Conservation (phyloP, 352 stramenopile genomes). For the Globisporangium uncinulatum region DNA sequence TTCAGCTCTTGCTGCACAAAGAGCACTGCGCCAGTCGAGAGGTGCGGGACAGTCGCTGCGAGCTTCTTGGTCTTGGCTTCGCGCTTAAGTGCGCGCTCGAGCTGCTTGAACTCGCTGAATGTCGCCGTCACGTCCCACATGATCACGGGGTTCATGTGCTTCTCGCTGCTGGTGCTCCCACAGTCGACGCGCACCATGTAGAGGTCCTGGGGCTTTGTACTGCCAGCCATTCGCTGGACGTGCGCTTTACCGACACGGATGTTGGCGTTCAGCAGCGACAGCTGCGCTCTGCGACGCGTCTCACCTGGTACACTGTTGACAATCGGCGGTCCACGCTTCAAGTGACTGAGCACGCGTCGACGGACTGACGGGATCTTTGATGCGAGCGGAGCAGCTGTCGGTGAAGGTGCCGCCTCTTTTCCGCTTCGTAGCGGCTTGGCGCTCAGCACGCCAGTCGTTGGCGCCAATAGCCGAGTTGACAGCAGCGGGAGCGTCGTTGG, state of each 20-base stretch:
- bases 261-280: conserved; percentile 40
- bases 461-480: conserved; percentile 12
- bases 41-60: conserved; percentile 45
- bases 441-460: conserved; percentile 10
- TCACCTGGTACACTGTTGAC: conserved; percentile 57
- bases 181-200: conserved; percentile 81
- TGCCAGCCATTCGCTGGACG: conserved; percentile 25
- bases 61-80: conserved; percentile 59
- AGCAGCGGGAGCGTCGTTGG: conserved; percentile 25
- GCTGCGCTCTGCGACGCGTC: conserved; percentile 44
- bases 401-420: background rate
- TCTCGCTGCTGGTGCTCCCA: conserved; percentile 34
- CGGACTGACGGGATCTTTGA: conserved; percentile 20
- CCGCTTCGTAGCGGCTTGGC: conserved; percentile 2
- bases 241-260: conserved; percentile 80
- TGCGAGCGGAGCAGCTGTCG: background rate
- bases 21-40: conserved; percentile 57
- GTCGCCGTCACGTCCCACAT: conserved; percentile 83
- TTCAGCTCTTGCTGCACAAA: conserved; percentile 68
- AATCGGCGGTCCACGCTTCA: conserved; percentile 30
- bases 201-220: conserved; percentile 45
- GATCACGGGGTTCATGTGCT: conserved; percentile 80
- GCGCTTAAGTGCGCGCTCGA: conserved; percentile 61
- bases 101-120: conserved; percentile 70
- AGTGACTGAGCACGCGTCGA: conserved; percentile 35